Evolutionary conservation across 2,329 filamentous ascomycete genomes (phyloP).

Genomic region (Peltaster fructicola): DNA sequence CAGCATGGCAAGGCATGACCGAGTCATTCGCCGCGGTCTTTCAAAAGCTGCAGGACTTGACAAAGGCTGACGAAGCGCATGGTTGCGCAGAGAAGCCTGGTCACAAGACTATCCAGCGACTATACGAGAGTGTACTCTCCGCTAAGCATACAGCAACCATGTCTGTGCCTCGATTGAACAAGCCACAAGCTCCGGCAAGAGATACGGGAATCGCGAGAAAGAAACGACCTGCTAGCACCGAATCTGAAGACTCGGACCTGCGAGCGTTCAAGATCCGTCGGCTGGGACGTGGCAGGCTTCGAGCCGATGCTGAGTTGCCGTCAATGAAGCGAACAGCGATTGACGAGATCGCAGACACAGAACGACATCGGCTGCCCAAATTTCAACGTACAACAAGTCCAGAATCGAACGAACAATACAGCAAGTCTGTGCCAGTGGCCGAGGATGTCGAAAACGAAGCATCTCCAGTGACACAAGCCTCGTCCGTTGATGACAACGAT

Average conservation of each 20-base stretch:
- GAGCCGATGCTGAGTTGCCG: too few relatives aligned
- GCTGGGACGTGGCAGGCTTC: too few relatives aligned
- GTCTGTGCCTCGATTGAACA: neutral
- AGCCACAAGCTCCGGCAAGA: neutral
- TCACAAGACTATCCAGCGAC: neutral
- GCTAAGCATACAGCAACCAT: constrained; percentile 1
- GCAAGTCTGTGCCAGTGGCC: constrained; percentile 1
- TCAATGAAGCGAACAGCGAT: too few relatives aligned
- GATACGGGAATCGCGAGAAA: constrained; percentile 1
- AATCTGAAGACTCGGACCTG: neutral
- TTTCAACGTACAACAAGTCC: constrained; percentile 1
- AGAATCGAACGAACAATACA: constrained; percentile 1
- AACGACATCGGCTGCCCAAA: too few relatives aligned
- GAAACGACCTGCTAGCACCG: neutral
- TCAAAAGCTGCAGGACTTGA: constrained; percentile 10
- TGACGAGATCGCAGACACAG: too few relatives aligned
- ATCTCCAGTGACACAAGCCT: constrained; percentile 1
- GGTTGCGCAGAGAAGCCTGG: constrained; percentile 6
- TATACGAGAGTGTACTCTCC: too few relatives aligned
- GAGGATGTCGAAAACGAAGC: constrained; percentile 2
- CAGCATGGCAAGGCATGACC: constrained; percentile 14
- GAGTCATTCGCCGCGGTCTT: constrained; percentile 14
- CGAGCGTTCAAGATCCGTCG: too few relatives aligned
- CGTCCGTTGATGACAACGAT: constrained; percentile 1
- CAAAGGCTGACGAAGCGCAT: constrained; percentile 7